A percentile compares a stretch with the other conserved stretches of the same genome.
phyloP scores from a whole-genome alignment of 352 stramenopile genomes.

The Phytophthora idaei region DNA sequence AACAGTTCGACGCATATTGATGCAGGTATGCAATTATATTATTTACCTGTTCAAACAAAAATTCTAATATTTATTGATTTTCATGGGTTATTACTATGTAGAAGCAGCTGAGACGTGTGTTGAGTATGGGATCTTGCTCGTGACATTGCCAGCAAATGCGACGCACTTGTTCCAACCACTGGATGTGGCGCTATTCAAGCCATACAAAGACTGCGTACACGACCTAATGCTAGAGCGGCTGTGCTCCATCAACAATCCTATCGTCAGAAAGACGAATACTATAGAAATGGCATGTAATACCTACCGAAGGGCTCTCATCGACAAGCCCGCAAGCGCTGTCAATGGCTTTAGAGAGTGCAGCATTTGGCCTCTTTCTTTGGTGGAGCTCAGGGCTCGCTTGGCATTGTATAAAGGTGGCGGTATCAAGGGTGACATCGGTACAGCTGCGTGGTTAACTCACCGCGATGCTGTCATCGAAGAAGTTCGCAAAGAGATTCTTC shows the following conservation, averaged over 20 bases:
- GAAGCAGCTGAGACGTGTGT: not conserved
- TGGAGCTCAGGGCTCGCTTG: not conserved
- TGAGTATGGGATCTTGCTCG: not conserved
- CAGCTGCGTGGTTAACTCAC: not conserved
- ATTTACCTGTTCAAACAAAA: not conserved
- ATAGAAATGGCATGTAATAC: not conserved
- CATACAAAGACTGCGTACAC: not conserved
- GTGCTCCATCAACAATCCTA: not conserved
- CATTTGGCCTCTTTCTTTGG: not conserved
- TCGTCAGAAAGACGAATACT: not conserved
- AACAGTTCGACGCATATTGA: not conserved
- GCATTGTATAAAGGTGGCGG: not conserved
- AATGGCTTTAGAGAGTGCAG: not conserved
- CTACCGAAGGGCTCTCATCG: not conserved
- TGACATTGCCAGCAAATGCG: not conserved
- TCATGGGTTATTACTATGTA: not conserved
- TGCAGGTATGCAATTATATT: not conserved
- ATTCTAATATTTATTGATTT: not conserved
- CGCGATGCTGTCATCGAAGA: not conserved
- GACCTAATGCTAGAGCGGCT: not conserved
- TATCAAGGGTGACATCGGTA: not conserved
- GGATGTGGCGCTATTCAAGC: not conserved
- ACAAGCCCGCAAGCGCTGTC: conserved; percentile 1
- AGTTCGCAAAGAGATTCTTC: not conserved
- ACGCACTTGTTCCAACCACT: conserved; percentile 1